Percentiles rank a stretch among this genome's conserved stretches.
phyloP scores from a whole-genome alignment of 306 rosid species.

The Quercus alba region DNA sequence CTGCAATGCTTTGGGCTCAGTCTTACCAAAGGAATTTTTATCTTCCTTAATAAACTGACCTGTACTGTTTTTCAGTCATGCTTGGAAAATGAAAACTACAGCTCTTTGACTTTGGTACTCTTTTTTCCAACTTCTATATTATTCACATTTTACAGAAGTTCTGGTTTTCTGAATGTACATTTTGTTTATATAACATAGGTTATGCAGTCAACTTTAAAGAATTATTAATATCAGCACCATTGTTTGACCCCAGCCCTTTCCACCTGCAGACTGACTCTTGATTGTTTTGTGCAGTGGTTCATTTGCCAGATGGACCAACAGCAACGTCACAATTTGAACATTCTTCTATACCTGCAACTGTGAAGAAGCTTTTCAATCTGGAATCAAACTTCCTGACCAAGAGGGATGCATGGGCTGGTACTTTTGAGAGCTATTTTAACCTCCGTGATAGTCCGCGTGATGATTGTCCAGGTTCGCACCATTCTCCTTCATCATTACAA shows the following conservation, averaged over 20 bases:
- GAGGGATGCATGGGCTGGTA: conserved; percentile 98
- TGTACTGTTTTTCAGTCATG: neutral
- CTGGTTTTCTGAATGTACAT: neutral
- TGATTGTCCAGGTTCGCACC: conserved; percentile 87
- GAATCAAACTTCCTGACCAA: conserved; percentile 88
- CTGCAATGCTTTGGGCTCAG: no score
- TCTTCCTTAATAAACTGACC: neutral
- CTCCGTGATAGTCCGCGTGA: conserved; percentile 74
- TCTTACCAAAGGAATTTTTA: neutral
- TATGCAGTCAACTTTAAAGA: neutral
- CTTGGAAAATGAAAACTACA: neutral
- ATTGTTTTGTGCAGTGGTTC: conserved; percentile 58
- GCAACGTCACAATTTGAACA: conserved; percentile 79
- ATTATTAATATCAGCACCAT: neutral
- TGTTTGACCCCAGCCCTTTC: neutral
- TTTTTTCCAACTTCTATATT: neutral
- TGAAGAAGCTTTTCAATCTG: conserved; percentile 91
- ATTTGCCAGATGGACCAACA: conserved; percentile 80
- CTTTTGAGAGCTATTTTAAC: conserved; percentile 71
- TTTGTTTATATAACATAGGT: neutral
- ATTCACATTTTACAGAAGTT: neutral
- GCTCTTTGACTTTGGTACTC: neutral
- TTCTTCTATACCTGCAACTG: conserved; percentile 88
- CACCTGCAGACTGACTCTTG: conserved; percentile 9
- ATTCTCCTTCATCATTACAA: conserved; percentile 1